Percentiles rank a stretch among this genome's conserved stretches.
Evolutionary conservation across 306 rosid species (phyloP).

Genomic region (Rosa rugosa): DNA sequence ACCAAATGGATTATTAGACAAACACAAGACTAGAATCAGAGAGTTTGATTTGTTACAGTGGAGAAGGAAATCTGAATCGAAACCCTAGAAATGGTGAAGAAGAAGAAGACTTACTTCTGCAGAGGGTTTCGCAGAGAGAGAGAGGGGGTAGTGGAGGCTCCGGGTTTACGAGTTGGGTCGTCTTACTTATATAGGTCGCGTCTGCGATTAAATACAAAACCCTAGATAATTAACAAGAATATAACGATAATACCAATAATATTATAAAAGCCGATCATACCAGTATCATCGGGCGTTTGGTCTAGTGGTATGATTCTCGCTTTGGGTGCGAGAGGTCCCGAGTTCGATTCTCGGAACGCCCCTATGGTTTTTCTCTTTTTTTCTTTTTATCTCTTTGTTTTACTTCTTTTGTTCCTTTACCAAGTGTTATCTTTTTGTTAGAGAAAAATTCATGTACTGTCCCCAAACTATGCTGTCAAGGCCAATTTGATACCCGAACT

Average conservation of each 20-base stretch:
- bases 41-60: not conserved
- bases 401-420: not conserved
- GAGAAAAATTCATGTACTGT: no score
- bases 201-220: not conserved
- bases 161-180: not conserved
- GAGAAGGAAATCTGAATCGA: not conserved
- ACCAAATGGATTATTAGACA: not conserved
- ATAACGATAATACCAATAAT: no score
- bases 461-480: no score
- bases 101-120: not conserved
- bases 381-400: not conserved
- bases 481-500: no score
- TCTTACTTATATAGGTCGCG: conserved; percentile 1
- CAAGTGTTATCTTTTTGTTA: no score
- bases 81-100: not conserved
- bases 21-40: not conserved
- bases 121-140: not conserved
- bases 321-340: conserved; percentile 32
- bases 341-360: conserved; percentile 31
- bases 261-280: no score
- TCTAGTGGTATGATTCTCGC: conserved; percentile 33
- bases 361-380: not conserved
- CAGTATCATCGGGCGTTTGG: not conserved
- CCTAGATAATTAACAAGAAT: not conserved
- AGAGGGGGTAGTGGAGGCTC: conserved; percentile 1